Base-by-base conservation (phyloP, 108 stramenopile genomes). In the Nitzschia inconspicua region DNA sequence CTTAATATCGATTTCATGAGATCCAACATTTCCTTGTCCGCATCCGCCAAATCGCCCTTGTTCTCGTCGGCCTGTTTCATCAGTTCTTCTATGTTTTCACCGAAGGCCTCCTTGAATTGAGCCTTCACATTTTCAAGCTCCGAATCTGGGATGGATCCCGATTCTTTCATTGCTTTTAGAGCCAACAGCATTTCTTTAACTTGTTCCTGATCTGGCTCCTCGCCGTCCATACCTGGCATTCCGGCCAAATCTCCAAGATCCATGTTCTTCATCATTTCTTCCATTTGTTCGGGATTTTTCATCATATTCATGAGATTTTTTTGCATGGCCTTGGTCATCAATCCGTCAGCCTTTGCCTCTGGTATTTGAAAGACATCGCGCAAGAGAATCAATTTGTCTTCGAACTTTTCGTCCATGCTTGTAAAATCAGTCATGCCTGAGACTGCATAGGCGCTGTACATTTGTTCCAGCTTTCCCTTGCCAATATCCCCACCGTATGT, bases 301-400 rank as follows among this genome's bases (percentile, higher is more conserved):
- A 92, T 80, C 66, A 83, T 67, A 23, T 90, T 76, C 89, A 88
- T 86, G 84, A 91, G 76, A 63, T 80, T 83, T 47, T 90, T 86
- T 77, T 90, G 89, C 73, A 89, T 75, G 25, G 79, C 78, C 73
- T 90, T 91, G 70, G 87, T 88, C 78, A 86, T 78, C 18, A 94
- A 63, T 16, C 89, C 87, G 42, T 94, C 83, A 13, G 89, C 86
- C 47, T 86, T 90, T 57, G 88, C 85, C 16, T 89, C 86, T 27
- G 50, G 66, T 27, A 94, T 94, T 19, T 64, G 67, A 50, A 94
- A 85, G 20, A 91, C 82, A 42, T 83, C 77, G 63, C 80, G 89
- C 52, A 94, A 55, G 20, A 76, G 75, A 29, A 72, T 82, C 10
- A 91, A 75, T 27, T 89, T 75, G 42, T 78, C 74, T 23, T 88